Conservation (phyloP, 345 rosid genomes). For the Psidium guajava region DNA sequence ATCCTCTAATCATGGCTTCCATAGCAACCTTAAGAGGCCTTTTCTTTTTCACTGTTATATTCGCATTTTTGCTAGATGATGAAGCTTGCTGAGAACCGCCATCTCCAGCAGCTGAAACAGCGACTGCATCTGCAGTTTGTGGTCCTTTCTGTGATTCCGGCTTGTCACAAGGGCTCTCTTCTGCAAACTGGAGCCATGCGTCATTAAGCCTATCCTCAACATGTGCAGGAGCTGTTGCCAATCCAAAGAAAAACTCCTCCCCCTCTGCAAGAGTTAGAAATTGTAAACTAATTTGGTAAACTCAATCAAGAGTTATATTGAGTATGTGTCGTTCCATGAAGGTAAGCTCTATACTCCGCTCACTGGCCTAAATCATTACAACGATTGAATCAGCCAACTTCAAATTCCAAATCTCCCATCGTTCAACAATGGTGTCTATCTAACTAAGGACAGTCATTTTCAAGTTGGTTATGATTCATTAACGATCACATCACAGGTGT, state of each 20-base stretch:
- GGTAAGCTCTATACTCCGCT: not conserved
- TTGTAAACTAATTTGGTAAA: not conserved
- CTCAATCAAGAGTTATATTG: not conserved
- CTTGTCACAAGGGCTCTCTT: slow-evolving; percentile 32
- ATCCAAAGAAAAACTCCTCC: slow-evolving; percentile 75
- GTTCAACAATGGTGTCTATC: not conserved
- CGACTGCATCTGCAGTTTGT: slow-evolving; percentile 31
- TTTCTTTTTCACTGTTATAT: slow-evolving; percentile 17
- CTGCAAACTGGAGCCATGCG: slow-evolving; percentile 93
- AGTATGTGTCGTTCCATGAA: not conserved
- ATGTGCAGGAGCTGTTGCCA: slow-evolving; percentile 97
- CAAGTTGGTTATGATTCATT: not conserved
- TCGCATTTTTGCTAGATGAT: slow-evolving; percentile 3
- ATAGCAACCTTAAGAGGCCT: slow-evolving; percentile 55
- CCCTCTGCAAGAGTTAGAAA: slow-evolving; percentile 22
- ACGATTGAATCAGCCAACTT: not conserved
- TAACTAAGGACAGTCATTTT: not conserved
- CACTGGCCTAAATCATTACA: not conserved
- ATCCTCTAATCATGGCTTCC: slow-evolving; percentile 89
- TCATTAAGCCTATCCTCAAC: slow-evolving; percentile 83
- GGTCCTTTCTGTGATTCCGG: slow-evolving; percentile 17
- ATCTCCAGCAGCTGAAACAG: slow-evolving; percentile 39
- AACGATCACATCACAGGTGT: not conserved
- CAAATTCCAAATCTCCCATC: not conserved
- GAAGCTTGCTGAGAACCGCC: slow-evolving; percentile 43